Percentiles rank a stretch among this genome's conserved stretches.
phyloP scores from a whole-genome alignment of 768 basidiomycete genomes.

The Tephrocybe sp. region DNA sequence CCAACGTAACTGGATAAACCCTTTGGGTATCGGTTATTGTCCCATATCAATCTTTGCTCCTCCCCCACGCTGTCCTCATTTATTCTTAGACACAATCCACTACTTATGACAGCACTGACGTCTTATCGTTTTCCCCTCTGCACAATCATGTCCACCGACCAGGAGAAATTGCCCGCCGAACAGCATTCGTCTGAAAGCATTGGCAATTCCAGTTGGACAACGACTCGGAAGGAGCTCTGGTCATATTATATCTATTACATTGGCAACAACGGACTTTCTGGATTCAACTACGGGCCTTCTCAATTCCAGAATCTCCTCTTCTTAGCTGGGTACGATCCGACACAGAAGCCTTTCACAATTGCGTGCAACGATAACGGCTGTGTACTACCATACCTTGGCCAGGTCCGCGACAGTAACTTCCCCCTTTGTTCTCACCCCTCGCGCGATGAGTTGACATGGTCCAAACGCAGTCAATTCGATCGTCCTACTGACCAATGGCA shows the following conservation, averaged over 20 bases:
- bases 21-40: no score
- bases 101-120: not conserved
- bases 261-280: conserved; percentile 67
- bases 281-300: conserved; percentile 71
- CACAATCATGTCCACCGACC: not conserved
- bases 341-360: conserved; percentile 48
- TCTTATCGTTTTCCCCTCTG: not conserved
- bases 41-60: no score
- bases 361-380: conserved; percentile 55
- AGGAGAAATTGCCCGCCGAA: not conserved
- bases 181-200: not conserved
- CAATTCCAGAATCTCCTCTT: conserved; percentile 75
- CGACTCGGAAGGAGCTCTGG: conserved; percentile 54
- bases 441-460: not conserved
- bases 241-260: conserved; percentile 61
- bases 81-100: no score
- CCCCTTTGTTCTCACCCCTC: conserved; percentile 22
- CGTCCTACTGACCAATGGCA: conserved; percentile 74
- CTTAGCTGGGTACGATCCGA: conserved; percentile 70
- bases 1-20: no score
- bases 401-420: conserved; percentile 58
- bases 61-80: no score
- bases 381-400: conserved; percentile 65
- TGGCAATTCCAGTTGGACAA: not conserved
- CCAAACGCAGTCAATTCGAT: conserved; percentile 64